Evolutionary conservation across 139 green algal species (phyloP).

Genomic region (Micractinium sp.): DNA sequence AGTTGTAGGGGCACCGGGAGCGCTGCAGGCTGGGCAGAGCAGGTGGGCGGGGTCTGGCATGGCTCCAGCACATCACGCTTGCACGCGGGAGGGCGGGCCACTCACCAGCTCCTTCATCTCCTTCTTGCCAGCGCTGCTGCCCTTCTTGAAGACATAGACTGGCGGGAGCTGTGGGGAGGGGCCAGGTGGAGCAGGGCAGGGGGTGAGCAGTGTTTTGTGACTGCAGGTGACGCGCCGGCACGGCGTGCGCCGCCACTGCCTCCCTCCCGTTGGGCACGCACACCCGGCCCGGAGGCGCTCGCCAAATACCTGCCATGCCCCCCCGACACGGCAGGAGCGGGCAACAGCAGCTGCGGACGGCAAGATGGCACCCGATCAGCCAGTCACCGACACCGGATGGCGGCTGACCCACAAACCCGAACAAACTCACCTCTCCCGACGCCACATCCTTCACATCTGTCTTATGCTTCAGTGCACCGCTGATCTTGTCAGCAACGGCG

Average conservation of each 20-base stretch:
- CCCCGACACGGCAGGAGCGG: not conserved
- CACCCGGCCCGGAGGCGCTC: not conserved
- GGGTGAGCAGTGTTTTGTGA: not conserved
- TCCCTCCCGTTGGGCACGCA: not conserved
- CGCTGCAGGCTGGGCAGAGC: not conserved
- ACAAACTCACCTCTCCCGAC: not conserved
- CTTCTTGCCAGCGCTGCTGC: slow-evolving; percentile 18
- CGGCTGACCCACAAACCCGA: not conserved
- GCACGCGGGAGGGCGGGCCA: not conserved
- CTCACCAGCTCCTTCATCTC: slow-evolving; percentile 40
- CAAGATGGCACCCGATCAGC: not conserved
- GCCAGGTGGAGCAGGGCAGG: not conserved
- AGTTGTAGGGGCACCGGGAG: no score
- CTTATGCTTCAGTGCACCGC: not conserved
- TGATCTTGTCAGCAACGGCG: not conserved
- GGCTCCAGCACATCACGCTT: not conserved
- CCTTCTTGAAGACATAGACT: slow-evolving; percentile 41
- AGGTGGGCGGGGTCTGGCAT: not conserved
- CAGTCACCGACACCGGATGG: not conserved
- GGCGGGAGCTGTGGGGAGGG: not conserved
- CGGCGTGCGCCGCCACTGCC: not conserved
- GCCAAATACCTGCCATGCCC: not conserved
- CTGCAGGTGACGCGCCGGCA: not conserved
- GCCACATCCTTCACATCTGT: not conserved
- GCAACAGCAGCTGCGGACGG: not conserved